Evolutionary conservation across 2,329 filamentous ascomycete species (phyloP).

Genomic region (Microdochium bolleyi): DNA sequence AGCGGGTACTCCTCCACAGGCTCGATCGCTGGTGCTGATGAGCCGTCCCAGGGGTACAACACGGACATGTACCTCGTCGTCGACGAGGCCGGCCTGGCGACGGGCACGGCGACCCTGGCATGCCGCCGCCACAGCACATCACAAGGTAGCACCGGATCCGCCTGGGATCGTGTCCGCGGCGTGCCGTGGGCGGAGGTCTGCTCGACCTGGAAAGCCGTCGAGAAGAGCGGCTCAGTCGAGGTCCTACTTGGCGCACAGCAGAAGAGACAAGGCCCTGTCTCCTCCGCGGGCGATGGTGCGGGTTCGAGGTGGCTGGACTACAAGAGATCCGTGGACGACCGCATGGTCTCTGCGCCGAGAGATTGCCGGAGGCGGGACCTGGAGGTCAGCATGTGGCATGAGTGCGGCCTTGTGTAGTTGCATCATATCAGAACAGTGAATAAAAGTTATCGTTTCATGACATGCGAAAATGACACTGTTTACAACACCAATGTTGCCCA

Average conservation of each 20-base stretch:
- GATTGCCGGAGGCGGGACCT: conserved; percentile 16
- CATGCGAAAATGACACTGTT: no score
- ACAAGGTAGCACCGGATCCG: no score
- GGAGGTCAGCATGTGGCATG: not conserved
- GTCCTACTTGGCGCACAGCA: not conserved
- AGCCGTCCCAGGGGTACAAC: no score
- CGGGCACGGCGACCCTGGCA: not conserved
- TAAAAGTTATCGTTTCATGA: not conserved
- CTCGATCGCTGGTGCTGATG: not conserved
- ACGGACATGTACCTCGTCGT: not conserved
- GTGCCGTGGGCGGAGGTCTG: not conserved
- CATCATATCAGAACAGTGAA: not conserved
- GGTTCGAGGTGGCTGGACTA: not conserved
- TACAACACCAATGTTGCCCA: no score
- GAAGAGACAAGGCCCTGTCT: not conserved
- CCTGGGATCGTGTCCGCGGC: not conserved
- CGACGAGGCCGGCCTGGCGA: not conserved
- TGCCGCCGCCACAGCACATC: not conserved
- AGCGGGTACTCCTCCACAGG: not conserved
- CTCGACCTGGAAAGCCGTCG: not conserved
- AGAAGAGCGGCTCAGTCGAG: not conserved
- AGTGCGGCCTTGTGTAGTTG: not conserved
- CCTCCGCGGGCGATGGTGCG: not conserved
- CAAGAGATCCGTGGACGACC: not conserved
- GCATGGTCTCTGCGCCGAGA: not conserved